phyloP scores from a whole-genome alignment of 805 yeast species.

The Yarrowia sp. region DNA sequence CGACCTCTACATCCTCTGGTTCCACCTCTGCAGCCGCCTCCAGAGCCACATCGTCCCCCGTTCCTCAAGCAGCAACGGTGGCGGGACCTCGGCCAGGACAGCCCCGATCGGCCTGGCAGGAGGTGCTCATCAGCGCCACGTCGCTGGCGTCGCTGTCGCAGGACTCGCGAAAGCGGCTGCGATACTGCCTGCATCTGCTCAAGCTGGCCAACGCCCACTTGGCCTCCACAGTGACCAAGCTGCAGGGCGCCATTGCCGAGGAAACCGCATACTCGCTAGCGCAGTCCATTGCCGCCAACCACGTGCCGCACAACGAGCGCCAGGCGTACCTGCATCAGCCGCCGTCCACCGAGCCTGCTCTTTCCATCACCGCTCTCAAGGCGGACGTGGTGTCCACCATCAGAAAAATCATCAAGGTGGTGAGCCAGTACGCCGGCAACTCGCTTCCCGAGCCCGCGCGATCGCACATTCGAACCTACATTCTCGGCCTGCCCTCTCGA shows the following conservation, averaged over 20 bases:
- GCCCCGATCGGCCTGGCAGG: conserved; percentile 34
- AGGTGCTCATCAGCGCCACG: conserved; percentile 39
- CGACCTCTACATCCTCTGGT: neutral
- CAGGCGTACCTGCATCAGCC: conserved; percentile 30
- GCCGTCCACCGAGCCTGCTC: conserved; percentile 30
- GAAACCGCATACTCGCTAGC: conserved; percentile 37
- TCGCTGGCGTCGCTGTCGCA: conserved; percentile 48
- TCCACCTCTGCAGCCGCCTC: neutral
- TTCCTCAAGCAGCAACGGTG: neutral
- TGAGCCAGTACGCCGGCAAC: conserved; percentile 78
- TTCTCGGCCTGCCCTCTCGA: conserved; percentile 70
- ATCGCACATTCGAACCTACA: conserved; percentile 72
- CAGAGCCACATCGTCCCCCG: conserved; percentile 10
- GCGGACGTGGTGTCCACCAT: conserved; percentile 86
- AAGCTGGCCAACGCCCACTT: conserved; percentile 78
- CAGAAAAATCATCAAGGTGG: conserved; percentile 79
- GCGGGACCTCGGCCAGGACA: neutral
- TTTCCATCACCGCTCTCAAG: conserved; percentile 47
- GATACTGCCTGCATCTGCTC: conserved; percentile 74
- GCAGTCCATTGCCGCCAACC: conserved; percentile 34
- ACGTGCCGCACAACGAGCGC: conserved; percentile 40
- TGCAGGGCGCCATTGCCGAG: conserved; percentile 54
- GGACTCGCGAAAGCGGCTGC: conserved; percentile 72
- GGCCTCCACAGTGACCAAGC: conserved; percentile 59
- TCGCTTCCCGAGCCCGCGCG: conserved; percentile 77